Percentiles rank a stretch among this genome's conserved stretches.
phyloP scores from a whole-genome alignment of 306 rosid genomes.

The Sicyos edulis region DNA sequence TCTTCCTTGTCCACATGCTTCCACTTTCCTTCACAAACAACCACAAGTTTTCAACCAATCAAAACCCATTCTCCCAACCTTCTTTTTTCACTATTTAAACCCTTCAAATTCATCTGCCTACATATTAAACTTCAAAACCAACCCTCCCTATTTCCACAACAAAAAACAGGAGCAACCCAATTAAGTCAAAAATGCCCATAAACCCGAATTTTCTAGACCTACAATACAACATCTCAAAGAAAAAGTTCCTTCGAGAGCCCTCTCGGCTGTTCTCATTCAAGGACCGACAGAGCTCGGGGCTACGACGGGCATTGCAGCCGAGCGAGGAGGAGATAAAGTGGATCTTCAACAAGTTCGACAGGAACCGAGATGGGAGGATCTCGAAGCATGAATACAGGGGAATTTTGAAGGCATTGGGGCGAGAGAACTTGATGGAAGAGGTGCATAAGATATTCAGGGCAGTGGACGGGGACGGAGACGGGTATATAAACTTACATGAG shows the following conservation, averaged over 20 bases:
- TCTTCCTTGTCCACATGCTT: background rate
- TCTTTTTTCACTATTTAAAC: constrained; percentile 13
- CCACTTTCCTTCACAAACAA: background rate
- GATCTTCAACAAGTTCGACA: constrained; percentile 69
- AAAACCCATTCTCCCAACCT: background rate
- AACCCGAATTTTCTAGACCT: constrained; percentile 57
- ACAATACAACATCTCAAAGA: constrained; percentile 61
- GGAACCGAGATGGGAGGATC: constrained; percentile 64
- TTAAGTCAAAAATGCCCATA: constrained; percentile 31
- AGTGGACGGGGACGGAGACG: constrained; percentile 77
- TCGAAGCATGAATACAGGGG: constrained; percentile 66
- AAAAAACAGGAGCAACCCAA: background rate
- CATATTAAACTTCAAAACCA: background rate
- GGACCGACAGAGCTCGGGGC: constrained; percentile 52
- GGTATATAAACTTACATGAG: constrained; percentile 61
- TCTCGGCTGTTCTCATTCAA: constrained; percentile 38
- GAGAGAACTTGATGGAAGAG: constrained; percentile 38
- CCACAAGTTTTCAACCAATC: constrained; percentile 12
- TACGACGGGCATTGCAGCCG: constrained; percentile 42
- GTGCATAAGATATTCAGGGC: constrained; percentile 59
- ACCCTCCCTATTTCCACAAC: background rate
- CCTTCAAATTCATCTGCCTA: background rate
- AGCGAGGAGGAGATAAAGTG: constrained; percentile 58
- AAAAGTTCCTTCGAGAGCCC: constrained; percentile 52
- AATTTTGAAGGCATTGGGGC: constrained; percentile 50